Base-by-base conservation (phyloP, 2,329 filamentous ascomycete genomes). In the Aspergillus sp. region DNA sequence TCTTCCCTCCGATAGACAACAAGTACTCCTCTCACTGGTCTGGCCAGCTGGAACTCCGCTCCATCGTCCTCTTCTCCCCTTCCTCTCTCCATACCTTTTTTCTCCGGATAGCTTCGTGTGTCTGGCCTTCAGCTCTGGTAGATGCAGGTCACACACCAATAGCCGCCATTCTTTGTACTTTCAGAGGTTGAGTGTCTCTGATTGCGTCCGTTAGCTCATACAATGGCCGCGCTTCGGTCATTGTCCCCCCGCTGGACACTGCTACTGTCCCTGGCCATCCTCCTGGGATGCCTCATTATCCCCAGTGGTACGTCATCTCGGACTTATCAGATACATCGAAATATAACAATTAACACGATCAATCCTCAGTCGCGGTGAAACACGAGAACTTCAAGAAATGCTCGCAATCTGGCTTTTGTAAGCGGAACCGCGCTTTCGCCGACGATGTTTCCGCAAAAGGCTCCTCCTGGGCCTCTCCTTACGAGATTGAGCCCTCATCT, bases 321-420 rank as follows among this genome's bases (percentile, higher is more conserved):
- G 6, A n/a, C 5, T 13, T 4, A 16, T 29, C 3, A 70, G 83
- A 53, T 49, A 47, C 19, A 48, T 21, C 54, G 46, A 21, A 25
- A 32, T 42, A 6, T 21, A 17, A 4, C n/a, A 6, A 38, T 14
- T 17, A 2, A 29, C 10, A 13, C 7, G 17, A 40, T 44, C 21
- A 21, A 1, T 34, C 14, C 25, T 21, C 16, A 96, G 91, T 83
- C 59, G 81, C 84, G 64, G 94, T 99, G 48, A 99, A 99, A 77
- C 88, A 96, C 69, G 86, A 96, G 65, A 92, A 96, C 72, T 99
- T 97, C 81, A 99, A 97, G 71, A 96, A 88, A 64, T 99, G 94
- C 77, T 78, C 88, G 61, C 93, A 99, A 71, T 94, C 93, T 4
- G 94, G 94, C 65, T 99, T 99, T 78, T 99, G 94, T 77, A 94